phyloP scores from a whole-genome alignment of 1,284 basidiomycete genomes.

The Hemileia vastatrix region DNA sequence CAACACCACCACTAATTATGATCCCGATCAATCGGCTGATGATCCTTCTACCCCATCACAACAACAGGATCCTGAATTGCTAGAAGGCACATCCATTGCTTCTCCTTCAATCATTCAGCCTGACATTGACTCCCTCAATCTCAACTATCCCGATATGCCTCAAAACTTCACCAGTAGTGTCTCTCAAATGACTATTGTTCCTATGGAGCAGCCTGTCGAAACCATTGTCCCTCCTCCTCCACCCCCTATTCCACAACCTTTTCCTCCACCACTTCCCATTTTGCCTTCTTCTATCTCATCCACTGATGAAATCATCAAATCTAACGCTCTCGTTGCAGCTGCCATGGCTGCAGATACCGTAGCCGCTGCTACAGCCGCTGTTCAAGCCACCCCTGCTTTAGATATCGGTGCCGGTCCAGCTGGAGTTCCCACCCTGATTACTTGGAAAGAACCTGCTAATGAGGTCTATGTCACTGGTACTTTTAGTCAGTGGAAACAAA shows the following conservation, averaged over 20 bases:
- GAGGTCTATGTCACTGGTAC: conserved; percentile 54
- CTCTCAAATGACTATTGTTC: too few species aligned
- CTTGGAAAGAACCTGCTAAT: conserved; percentile 38
- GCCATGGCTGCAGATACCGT: conserved; percentile 31
- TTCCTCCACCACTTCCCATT: conserved; percentile 6
- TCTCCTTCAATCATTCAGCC: too few species aligned
- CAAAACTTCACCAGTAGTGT: too few species aligned
- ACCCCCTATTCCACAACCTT: conserved; percentile 15
- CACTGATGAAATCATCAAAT: conserved; percentile 31
- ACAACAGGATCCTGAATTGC: too few species aligned
- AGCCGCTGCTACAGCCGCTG: conserved; percentile 32
- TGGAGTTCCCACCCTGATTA: conserved; percentile 39
- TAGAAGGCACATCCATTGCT: too few species aligned
- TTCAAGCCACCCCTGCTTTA: conserved; percentile 23
- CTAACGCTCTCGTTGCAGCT: conserved; percentile 28
- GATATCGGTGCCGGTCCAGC: conserved; percentile 37
- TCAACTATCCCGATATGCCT: too few species aligned
- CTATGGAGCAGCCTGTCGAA: conserved; percentile 20
- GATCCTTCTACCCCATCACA: too few species aligned
- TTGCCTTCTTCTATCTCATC: conserved; percentile 23
- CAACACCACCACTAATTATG: too few species aligned
- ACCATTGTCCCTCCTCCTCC: conserved; percentile 19
- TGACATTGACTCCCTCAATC: too few species aligned
- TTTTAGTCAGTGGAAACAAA: conserved; percentile 53
- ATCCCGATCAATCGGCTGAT: too few species aligned